Conservation (phyloP, 2,329 filamentous ascomycete genomes). For the Microcyclosporella mali region DNA sequence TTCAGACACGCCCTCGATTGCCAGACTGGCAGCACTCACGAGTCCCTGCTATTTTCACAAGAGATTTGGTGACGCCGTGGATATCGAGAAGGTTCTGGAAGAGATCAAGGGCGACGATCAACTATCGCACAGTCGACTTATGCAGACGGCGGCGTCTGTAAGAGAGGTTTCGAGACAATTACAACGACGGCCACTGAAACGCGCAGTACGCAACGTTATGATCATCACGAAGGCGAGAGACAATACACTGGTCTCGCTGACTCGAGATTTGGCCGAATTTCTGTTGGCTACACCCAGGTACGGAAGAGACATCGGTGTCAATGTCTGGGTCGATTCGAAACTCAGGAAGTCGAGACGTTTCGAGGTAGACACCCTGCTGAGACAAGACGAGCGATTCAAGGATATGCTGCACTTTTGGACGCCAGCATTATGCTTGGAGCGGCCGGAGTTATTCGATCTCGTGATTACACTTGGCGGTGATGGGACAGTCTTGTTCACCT, state of each 20-base stretch:
- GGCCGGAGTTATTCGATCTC: conserved; percentile 90
- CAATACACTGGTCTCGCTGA: conserved; percentile 84
- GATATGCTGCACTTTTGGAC: conserved; percentile 94
- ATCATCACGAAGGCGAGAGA: conserved; percentile 97
- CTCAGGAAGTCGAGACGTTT: conserved; percentile 84
- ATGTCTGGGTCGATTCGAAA: conserved; percentile 97
- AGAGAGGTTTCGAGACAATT: conserved; percentile 94
- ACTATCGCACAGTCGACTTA: conserved; percentile 86
- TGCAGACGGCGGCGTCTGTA: conserved; percentile 91
- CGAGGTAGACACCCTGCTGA: conserved; percentile 64
- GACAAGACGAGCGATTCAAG: conserved; percentile 68
- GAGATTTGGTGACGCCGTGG: conserved; percentile 90
- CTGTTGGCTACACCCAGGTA: conserved; percentile 84
- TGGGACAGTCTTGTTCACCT: conserved; percentile 81
- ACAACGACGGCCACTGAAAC: conserved; percentile 83
- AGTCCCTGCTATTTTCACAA: conserved; percentile 98
- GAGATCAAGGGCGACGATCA: conserved; percentile 84
- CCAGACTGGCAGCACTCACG: conserved; percentile 61
- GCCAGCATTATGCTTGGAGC: conserved; percentile 87
- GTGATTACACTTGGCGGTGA: conserved; percentile 84
- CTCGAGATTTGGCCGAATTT: conserved; percentile 81
- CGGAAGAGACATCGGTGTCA: conserved; percentile 81
- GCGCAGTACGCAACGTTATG: conserved; percentile 91
- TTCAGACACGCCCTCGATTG: conserved; percentile 28
- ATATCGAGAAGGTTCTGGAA: conserved; percentile 89